These are phyloP conservation scores for Saccharum hybrid DNA, from an alignment of 202 grass and related monocot genomes.

Conservation along the genomic window DNA sequence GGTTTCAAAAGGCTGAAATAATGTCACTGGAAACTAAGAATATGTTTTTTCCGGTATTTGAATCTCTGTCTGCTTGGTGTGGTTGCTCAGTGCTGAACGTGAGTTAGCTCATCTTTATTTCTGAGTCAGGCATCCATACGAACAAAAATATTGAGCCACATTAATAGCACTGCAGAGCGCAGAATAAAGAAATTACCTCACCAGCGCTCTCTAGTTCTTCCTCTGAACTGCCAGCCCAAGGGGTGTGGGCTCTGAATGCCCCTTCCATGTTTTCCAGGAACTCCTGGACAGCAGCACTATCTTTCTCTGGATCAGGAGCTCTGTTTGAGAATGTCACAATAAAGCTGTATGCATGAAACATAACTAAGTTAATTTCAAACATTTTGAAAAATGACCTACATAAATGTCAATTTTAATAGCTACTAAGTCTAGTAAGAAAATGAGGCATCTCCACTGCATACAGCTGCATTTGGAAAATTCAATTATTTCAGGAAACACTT, in stretches of 20 bases:
- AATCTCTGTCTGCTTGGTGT: neutral
- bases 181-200: constrained; percentile 68
- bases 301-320: constrained; percentile 89
- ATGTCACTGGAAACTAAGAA: neutral
- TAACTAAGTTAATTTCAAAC: constrained; percentile 29
- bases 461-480: neutral
- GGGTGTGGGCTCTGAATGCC: constrained; percentile 83
- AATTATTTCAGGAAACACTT: constrained; percentile 2
- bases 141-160: neutral
- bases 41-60: neutral
- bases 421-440: constrained; percentile 7
- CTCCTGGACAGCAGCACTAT: constrained; percentile 81
- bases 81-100: neutral
- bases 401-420: constrained; percentile 28
- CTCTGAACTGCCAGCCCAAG: constrained; percentile 96
- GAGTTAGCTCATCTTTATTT: constrained; percentile 1
- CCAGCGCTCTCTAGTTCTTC: constrained; percentile 98
- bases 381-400: constrained; percentile 7
- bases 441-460: neutral
- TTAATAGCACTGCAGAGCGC: neutral
- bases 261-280: constrained; percentile 96
- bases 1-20: neutral
- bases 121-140: neutral
- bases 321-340: constrained; percentile 86
- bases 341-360: constrained; percentile 65